phyloP scores from a whole-genome alignment of 495 filamentous ascomycete genomes.

The Penicillium antarcticum region DNA sequence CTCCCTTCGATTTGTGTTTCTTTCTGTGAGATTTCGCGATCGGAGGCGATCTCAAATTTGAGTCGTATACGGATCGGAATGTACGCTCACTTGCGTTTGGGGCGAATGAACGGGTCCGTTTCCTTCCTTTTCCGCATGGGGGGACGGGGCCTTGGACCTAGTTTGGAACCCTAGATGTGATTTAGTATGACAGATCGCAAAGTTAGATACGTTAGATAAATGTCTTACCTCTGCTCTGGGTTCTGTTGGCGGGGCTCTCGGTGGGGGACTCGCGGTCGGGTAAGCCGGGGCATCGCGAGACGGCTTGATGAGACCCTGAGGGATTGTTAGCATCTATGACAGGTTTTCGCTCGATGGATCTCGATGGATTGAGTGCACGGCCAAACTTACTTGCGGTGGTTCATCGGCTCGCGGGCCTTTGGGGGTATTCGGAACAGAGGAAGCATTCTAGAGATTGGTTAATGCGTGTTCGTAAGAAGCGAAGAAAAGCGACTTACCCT shows the following conservation, averaged over 20 bases:
- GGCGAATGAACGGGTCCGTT: slow-evolving; percentile 50
- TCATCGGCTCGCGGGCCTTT: slow-evolving; percentile 11
- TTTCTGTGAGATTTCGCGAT: neutral
- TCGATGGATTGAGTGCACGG: neutral
- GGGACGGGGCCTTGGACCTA: slow-evolving; percentile 20
- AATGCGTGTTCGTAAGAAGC: too few species aligned
- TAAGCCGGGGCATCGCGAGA: slow-evolving; percentile 37
- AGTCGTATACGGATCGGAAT: neutral
- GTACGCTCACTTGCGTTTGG: slow-evolving; percentile 30
- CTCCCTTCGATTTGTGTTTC: too few species aligned
- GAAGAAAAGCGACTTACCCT: neutral
- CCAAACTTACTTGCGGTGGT: slow-evolving; percentile 29
- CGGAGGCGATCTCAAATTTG: neutral
- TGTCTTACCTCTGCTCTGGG: slow-evolving; percentile 21
- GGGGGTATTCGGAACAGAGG: slow-evolving; percentile 8
- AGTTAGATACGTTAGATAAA: neutral
- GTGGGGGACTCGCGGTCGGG: slow-evolving; percentile 12
- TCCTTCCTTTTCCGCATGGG: slow-evolving; percentile 48
- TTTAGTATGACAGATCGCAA: slow-evolving; percentile 9
- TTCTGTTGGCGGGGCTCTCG: slow-evolving; percentile 9
- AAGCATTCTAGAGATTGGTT: too few species aligned
- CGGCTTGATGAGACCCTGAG: slow-evolving; percentile 36
- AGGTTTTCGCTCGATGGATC: neutral
- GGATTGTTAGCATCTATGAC: slow-evolving; percentile 4
- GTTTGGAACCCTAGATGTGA: slow-evolving; percentile 8